These are phyloP conservation scores for Xylariaceae sp. DNA, from an alignment of 2,329 filamentous ascomycete genomes.

Conservation along the genomic window DNA sequence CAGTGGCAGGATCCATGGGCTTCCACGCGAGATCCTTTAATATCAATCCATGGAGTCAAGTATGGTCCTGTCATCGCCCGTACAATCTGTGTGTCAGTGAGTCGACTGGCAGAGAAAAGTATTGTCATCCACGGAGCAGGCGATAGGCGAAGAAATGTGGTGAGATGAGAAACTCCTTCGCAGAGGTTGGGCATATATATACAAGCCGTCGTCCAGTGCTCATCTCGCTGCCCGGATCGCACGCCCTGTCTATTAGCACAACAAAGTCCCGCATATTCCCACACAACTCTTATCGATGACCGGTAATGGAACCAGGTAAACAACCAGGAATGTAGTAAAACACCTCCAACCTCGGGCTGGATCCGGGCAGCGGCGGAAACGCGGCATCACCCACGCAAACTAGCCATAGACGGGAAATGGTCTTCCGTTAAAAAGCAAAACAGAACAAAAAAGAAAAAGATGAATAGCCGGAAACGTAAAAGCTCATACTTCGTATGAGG, in stretches of 20 bases:
- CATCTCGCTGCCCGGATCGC: conserved; percentile 51
- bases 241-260: conserved; percentile 36
- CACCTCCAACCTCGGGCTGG: conserved; percentile 32
- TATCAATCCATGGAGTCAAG: neutral
- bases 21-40: conserved; percentile 9
- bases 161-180: conserved; percentile 36
- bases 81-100: conserved; percentile 22
- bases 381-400: conserved; percentile 31
- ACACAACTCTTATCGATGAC: conserved; percentile 30
- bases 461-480: conserved; percentile 29
- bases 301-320: conserved; percentile 29
- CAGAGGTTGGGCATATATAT: conserved; percentile 47
- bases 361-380: conserved; percentile 41
- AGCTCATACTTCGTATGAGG: conserved; percentile 28
- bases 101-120: conserved; percentile 4
- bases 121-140: conserved; percentile 24
- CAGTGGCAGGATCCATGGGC: conserved; percentile 2
- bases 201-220: conserved; percentile 44
- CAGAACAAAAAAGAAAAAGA: conserved; percentile 24
- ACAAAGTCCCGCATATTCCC: conserved; percentile 31
- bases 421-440: conserved; percentile 33
- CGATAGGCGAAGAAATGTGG: conserved; percentile 24
- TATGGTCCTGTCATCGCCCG: conserved; percentile 10
- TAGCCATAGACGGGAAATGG: conserved; percentile 27
- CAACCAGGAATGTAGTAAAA: conserved; percentile 28